phyloP scores from a whole-genome alignment of 345 rosid species.

The Cochlearia excelsa region DNA sequence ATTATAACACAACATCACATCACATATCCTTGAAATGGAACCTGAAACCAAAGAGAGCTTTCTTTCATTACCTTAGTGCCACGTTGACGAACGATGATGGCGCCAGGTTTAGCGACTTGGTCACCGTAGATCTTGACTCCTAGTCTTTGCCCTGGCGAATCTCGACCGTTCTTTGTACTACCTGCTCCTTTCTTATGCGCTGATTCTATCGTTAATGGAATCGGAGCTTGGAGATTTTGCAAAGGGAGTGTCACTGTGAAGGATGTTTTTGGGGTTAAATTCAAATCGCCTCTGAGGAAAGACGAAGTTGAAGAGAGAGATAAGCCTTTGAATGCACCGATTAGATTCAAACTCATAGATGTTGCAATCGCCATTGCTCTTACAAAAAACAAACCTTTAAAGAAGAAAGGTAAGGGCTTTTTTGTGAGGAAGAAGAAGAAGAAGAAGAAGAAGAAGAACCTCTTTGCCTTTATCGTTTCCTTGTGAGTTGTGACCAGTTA shows the following conservation, averaged over 20 bases:
- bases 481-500: constrained; percentile 3
- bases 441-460: no score
- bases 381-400: background rate
- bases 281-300: constrained; percentile 55
- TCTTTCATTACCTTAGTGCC: constrained; percentile 96
- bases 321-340: constrained; percentile 62
- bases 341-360: constrained; percentile 51
- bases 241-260: constrained; percentile 44
- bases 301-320: constrained; percentile 59
- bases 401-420: constrained; percentile 17
- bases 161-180: constrained; percentile 99
- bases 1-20: background rate
- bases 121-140: constrained; percentile 95
- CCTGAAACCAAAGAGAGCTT: background rate
- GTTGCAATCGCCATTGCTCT: constrained; percentile 42
- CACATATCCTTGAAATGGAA: background rate
- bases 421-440: constrained; percentile 14
- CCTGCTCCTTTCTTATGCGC: constrained; percentile 99
- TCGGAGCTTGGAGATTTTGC: constrained; percentile 37
- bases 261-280: constrained; percentile 31
- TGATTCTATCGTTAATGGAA: constrained; percentile 66
- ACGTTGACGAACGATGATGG: constrained; percentile 93
- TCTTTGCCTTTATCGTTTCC: background rate
- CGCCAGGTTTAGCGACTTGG: constrained; percentile 88
- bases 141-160: constrained; percentile 80